Evolutionary conservation across 371 early-diverging fungal species (phyloP), one percentile per base, ranked within the genome.

Genomic region (Fennellomyces sp.): DNA sequence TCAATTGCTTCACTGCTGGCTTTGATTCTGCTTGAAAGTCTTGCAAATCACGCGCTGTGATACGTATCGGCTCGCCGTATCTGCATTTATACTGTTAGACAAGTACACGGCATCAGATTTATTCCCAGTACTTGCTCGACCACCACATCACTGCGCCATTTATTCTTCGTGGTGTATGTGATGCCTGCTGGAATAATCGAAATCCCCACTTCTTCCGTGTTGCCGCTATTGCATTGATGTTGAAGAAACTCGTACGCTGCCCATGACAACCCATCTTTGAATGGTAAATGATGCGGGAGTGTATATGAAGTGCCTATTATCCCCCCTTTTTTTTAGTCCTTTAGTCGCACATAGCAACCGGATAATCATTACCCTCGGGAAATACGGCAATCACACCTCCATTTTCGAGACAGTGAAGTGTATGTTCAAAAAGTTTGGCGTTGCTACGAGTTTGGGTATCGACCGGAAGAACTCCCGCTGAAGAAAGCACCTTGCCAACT

Each of bases 191-290:
- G 83, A 30, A 83, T 57, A 27, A 85, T 76, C 2, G 66, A 52
- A n/a, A 39, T 29, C 19, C 45, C 45, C 45, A 45, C 45, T 5
- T 45, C 45, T 45, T 45, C 45, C 23, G 45, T 5, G 3, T 23
- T 21, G n/a, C n/a, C 49, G 33, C 5, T 56, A 19, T 26, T 35
- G 25, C 60, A 58, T 25, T 74, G 66, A 41, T 75, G 75, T 8
- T 61, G 58, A 13, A 77, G 58, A 36, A 69, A 81, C 38, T 81
- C 81, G 49, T 63, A 81, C 10, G 73, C 71, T 17, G 75, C 84
- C 84, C 84, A 84, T 17, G 82, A 80, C 11, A 81, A 60, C 15
- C 84, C 84, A 49, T 84, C 81, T 52, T 80, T 82, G 56, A 84
- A 75, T 19, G 76, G 78, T 53, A 84, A 56, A 55, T 82, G 73